Percentiles rank a stretch among this genome's conserved stretches.
phyloP scores from a whole-genome alignment of 805 yeast genomes.

The Saccharomycopsis sp. region DNA sequence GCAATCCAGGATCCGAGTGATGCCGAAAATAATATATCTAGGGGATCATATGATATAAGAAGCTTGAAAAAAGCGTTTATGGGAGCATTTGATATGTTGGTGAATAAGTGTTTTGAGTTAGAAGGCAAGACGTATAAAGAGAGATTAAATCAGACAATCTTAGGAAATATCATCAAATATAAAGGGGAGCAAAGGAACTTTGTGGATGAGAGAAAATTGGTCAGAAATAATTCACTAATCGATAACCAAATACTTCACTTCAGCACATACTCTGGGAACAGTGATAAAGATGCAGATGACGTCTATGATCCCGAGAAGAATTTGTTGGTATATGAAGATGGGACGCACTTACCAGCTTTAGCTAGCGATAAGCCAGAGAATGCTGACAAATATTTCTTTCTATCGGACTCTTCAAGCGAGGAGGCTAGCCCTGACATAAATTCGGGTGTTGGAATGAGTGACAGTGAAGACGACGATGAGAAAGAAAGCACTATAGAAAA shows the following conservation, averaged over 20 bases:
- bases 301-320: conserved; percentile 25
- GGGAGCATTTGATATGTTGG: conserved; percentile 76
- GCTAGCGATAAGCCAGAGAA: conserved; percentile 19
- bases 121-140: conserved; percentile 57
- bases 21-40: conserved; percentile 69
- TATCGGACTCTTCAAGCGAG: conserved; percentile 4
- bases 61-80: conserved; percentile 80
- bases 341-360: conserved; percentile 21
- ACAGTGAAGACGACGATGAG: conserved; percentile 3
- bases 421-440: no score
- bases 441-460: conserved; percentile 4
- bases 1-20: conserved; percentile 90
- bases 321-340: conserved; percentile 15
- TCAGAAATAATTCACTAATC: conserved; percentile 50
- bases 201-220: conserved; percentile 62
- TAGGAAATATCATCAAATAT: conserved; percentile 74
- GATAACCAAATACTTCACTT: conserved; percentile 29
- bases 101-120: conserved; percentile 69
- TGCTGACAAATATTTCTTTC: not conserved
- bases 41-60: conserved; percentile 76
- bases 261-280: conserved; percentile 28
- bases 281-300: conserved; percentile 21
- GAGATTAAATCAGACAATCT: conserved; percentile 62
- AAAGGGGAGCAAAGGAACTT: conserved; percentile 72
- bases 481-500: not conserved